Evolutionary conservation across 371 early-diverging fungal genomes (phyloP).

Genomic region (Circinella umbellata): DNA sequence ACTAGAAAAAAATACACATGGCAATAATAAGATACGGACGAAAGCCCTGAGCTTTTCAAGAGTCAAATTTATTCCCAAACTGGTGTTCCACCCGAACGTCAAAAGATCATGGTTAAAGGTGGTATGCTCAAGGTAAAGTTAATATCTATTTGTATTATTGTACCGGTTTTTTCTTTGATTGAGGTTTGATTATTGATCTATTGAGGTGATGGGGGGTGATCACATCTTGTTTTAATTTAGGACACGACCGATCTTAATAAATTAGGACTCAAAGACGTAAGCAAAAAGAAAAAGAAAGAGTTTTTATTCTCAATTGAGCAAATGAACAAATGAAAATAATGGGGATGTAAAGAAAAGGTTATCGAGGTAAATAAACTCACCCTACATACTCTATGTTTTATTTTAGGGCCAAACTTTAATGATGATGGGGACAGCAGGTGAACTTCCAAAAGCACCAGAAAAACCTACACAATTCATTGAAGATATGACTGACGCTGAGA

Average conservation of each 20-base stretch:
- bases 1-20: too few species aligned
- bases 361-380: not conserved
- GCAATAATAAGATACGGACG: conserved; percentile 58
- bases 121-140: conserved; percentile 85
- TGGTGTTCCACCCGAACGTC: conserved; percentile 92
- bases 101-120: conserved; percentile 95
- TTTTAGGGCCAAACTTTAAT: conserved; percentile 67
- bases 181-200: too few species aligned
- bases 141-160: not conserved
- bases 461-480: conserved; percentile 82
- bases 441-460: conserved; percentile 77
- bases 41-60: conserved; percentile 86
- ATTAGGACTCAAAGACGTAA: conserved; percentile 70
- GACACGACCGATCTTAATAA: conserved; percentile 76
- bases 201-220: too few species aligned
- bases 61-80: conserved; percentile 91
- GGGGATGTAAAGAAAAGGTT: not conserved
- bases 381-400: not conserved
- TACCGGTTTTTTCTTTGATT: too few species aligned
- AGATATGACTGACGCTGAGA: conserved; percentile 89
- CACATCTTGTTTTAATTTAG: conserved; percentile 32
- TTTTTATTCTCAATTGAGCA: too few species aligned
- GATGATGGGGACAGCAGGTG: conserved; percentile 97
- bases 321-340: not conserved
- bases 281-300: not conserved